Conservation (phyloP, 345 rosid genomes). For the Physaria fendleri region DNA sequence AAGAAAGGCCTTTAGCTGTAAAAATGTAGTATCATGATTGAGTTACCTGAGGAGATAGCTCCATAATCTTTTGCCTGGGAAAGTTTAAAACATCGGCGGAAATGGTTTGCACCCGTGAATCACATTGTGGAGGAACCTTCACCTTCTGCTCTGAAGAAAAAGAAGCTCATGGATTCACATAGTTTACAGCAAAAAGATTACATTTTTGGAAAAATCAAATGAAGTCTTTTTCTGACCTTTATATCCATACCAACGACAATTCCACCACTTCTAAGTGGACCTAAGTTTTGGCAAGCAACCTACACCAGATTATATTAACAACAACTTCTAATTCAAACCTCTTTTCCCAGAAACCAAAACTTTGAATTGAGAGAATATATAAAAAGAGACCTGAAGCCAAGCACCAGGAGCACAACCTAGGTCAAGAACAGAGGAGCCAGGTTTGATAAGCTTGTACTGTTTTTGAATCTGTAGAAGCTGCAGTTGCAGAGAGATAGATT, state of each 20-base stretch:
- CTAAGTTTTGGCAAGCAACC: constrained; percentile 97
- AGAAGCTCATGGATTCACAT: constrained; percentile 7
- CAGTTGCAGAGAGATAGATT: neutral
- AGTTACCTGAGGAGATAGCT: constrained; percentile 74
- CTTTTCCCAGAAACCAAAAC: neutral
- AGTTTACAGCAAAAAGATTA: constrained; percentile 8
- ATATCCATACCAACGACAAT: constrained; percentile 79
- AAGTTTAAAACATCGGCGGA: constrained; percentile 72
- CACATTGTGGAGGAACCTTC: constrained; percentile 85
- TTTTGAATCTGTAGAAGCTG: constrained; percentile 94
- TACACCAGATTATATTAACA: constrained; percentile 17
- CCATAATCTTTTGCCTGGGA: constrained; percentile 46
- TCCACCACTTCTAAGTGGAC: constrained; percentile 73
- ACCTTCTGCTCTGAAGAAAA: constrained; percentile 77
- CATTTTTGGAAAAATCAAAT: neutral
- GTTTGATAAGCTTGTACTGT: constrained; percentile 66
- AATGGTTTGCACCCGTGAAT: constrained; percentile 71
- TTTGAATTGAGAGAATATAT: neutral
- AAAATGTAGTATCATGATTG: too few species aligned
- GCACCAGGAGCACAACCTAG: constrained; percentile 99
- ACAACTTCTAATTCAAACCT: neutral
- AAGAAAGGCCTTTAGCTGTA: too few species aligned
- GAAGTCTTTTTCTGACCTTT: constrained; percentile 47
- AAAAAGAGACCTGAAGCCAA: constrained; percentile 78
- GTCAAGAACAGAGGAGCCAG: constrained; percentile 88